These are phyloP conservation scores for Fusarium aywerte DNA, from an alignment of 2,329 filamentous ascomycete species.

Conservation along the genomic window DNA sequence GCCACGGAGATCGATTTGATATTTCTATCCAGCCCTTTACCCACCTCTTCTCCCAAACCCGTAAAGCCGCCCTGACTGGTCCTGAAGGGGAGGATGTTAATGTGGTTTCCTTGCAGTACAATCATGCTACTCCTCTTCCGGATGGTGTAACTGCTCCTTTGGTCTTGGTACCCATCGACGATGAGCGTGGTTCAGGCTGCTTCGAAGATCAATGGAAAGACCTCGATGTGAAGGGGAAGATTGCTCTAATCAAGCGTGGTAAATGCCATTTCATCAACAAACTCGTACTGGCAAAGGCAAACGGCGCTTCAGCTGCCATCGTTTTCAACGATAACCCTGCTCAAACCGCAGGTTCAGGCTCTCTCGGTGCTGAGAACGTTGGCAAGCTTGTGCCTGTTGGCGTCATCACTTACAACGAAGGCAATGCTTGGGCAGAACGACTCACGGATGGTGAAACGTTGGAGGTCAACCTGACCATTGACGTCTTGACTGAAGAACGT, in stretches of 20 bases:
- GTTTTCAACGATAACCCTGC: constrained; percentile 71
- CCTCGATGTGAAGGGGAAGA: constrained; percentile 54
- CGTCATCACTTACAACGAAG: constrained; percentile 50
- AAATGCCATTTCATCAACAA: constrained; percentile 54
- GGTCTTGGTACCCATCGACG: constrained; percentile 49
- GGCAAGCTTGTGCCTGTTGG: constrained; percentile 50
- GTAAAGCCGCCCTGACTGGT: constrained; percentile 4
- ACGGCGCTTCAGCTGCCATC: constrained; percentile 58
- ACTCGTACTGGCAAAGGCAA: constrained; percentile 51
- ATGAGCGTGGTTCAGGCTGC: constrained; percentile 50
- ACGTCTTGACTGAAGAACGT: constrained; percentile 52
- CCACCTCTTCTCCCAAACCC: constrained; percentile 24
- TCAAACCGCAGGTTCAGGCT: constrained; percentile 56
- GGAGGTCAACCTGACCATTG: constrained; percentile 48
- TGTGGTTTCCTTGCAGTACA: constrained; percentile 53
- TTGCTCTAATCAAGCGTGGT: constrained; percentile 58
- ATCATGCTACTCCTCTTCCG: constrained; percentile 52
- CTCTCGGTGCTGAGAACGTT: constrained; percentile 58
- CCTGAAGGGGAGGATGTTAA: constrained; percentile 10
- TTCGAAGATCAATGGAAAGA: constrained; percentile 54
- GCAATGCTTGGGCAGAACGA: constrained; percentile 48
- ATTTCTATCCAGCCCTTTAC: constrained; percentile 21
- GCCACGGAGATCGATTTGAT: constrained; percentile 4
- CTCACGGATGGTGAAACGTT: constrained; percentile 49
- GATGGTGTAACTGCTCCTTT: constrained; percentile 49